Conservation (phyloP, 371 early-diverging fungal species). For the Capniomyces stellatus region DNA sequence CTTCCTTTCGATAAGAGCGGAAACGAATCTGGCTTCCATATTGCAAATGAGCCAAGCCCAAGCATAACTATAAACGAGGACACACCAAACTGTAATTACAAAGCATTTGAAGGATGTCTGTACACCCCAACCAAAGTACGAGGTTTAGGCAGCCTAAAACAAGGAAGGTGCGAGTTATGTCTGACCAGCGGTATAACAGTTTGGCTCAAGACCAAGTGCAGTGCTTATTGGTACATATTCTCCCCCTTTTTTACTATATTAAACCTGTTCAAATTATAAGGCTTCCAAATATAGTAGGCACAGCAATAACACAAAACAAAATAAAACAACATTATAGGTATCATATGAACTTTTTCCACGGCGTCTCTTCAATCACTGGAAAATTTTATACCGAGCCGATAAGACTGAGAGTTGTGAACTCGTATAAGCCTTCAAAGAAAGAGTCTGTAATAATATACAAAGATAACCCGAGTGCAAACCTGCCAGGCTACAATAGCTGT, state of each 20-base stretch:
- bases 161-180: constrained; percentile 26
- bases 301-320: background rate
- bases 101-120: constrained; percentile 16
- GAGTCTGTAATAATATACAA: constrained; percentile 4
- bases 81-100: too few relatives aligned
- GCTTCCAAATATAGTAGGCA: background rate
- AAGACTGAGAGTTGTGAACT: constrained; percentile 4
- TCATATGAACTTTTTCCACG: constrained; percentile 27
- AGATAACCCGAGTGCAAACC: background rate
- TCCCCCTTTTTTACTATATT: constrained; percentile 5
- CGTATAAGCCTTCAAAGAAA: constrained; percentile 1
- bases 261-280: constrained; percentile 7
- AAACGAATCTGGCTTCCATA: too few relatives aligned
- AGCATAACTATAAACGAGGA: too few relatives aligned
- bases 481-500: background rate
- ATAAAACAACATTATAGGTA: constrained; percentile 13
- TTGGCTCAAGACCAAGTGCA: constrained; percentile 28
- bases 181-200: constrained; percentile 7
- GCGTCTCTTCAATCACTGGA: constrained; percentile 26
- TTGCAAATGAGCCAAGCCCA: too few relatives aligned
- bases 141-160: constrained; percentile 24
- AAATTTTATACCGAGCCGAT: constrained; percentile 14
- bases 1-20: too few relatives aligned
- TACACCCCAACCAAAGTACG: constrained; percentile 28
- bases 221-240: constrained; percentile 27